These are phyloP conservation scores for Penicillium manginii DNA, from an alignment of 495 filamentous ascomycete genomes.

Conservation along the genomic window DNA sequence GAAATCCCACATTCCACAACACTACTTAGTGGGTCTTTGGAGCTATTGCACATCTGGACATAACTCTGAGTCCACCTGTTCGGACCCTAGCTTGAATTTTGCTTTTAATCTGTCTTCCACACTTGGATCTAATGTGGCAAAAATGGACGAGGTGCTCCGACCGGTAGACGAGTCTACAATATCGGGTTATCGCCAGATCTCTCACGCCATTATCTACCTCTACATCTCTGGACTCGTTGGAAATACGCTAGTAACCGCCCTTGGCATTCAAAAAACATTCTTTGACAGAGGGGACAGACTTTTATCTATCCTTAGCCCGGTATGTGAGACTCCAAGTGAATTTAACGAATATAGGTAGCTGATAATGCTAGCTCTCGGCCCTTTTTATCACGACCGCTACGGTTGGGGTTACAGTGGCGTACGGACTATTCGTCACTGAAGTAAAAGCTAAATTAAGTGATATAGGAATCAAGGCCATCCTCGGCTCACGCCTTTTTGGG, in stretches of 20 bases:
- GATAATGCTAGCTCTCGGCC: not conserved
- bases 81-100: conserved; percentile 7
- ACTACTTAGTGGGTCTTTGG: conserved; percentile 6
- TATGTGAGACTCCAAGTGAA: not conserved
- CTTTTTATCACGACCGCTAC: not conserved
- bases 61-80: not conserved
- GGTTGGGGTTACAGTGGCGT: not conserved
- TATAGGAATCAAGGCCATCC: conserved; percentile 2
- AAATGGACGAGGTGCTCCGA: not conserved
- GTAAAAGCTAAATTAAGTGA: conserved; percentile 1
- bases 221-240: conserved; percentile 1
- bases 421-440: not conserved
- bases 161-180: not conserved
- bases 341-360: not conserved
- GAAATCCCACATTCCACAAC: conserved; percentile 3
- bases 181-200: not conserved
- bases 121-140: not conserved
- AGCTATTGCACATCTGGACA: conserved; percentile 10
- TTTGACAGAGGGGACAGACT: not conserved
- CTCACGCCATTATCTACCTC: not conserved
- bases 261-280: not conserved
- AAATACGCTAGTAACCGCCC: not conserved
- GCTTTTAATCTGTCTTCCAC: conserved; percentile 10
- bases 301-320: not conserved
- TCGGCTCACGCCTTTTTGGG: not conserved